phyloP scores from a whole-genome alignment of 306 rosid genomes.

The Neltuma alba region DNA sequence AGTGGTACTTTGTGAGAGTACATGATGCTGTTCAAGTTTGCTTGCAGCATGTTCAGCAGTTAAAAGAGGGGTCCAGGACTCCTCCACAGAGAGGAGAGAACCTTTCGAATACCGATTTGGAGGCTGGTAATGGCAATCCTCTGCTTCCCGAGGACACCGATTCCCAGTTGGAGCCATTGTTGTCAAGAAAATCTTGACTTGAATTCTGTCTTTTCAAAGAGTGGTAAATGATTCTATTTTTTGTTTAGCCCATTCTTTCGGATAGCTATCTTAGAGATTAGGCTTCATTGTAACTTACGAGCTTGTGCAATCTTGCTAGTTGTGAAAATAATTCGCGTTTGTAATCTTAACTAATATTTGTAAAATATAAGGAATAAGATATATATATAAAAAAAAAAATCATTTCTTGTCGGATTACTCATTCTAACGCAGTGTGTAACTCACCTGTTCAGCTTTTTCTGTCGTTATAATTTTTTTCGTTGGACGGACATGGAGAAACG shows the following conservation, averaged over 20 bases:
- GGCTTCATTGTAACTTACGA: not conserved
- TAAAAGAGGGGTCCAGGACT: constrained; percentile 39
- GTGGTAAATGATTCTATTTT: constrained; percentile 27
- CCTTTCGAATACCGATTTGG: constrained; percentile 52
- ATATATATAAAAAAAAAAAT: not conserved
- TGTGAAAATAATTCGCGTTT: not conserved
- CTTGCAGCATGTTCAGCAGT: constrained; percentile 78
- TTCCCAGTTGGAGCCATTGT: constrained; percentile 74
- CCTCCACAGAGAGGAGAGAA: constrained; percentile 56
- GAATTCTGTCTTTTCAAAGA: constrained; percentile 25
- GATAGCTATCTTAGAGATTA: constrained; percentile 21
- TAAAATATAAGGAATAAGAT: constrained; percentile 18
- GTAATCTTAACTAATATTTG: constrained; percentile 35
- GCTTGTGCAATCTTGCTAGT: not conserved
- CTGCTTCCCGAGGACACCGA: constrained; percentile 40
- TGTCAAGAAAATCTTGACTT: constrained; percentile 60
- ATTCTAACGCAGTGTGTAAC: not conserved
- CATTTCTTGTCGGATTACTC: not conserved
- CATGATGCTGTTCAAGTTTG: constrained; percentile 99
- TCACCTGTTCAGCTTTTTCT: not conserved
- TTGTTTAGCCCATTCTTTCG: constrained; percentile 34
- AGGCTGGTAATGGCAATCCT: constrained; percentile 59
- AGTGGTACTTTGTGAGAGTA: constrained; percentile 96
- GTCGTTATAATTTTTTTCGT: too few species aligned
- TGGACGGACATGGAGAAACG: not conserved